phyloP scores from a whole-genome alignment of 768 basidiomycete species.

The Boletus eberwhitei region DNA sequence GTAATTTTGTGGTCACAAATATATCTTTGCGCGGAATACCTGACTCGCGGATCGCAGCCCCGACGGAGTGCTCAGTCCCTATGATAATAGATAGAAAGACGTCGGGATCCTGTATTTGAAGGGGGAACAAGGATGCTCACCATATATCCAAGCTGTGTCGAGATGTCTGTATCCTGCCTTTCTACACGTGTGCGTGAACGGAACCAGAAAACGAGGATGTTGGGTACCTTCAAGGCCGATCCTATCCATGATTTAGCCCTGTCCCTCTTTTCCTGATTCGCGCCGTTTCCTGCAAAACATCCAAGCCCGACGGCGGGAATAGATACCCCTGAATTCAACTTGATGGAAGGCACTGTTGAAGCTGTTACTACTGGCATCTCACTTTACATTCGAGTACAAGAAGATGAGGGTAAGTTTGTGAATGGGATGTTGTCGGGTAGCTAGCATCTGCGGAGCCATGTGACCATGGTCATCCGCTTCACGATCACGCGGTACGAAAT shows the following conservation, averaged over 20 bases:
- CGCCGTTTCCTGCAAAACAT: background rate
- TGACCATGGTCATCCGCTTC: background rate
- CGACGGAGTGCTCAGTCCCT: background rate
- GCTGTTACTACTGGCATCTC: background rate
- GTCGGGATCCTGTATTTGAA: background rate
- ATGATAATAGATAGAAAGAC: background rate
- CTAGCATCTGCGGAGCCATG: background rate
- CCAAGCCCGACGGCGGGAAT: background rate
- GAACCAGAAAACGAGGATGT: background rate
- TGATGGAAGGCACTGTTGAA: background rate
- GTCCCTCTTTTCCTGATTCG: background rate
- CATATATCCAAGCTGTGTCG: background rate
- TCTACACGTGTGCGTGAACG: background rate
- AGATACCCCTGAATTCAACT: background rate
- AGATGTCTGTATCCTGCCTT: background rate
- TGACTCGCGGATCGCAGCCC: background rate
- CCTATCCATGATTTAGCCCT: background rate
- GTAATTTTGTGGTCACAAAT: background rate
- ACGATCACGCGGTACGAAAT: background rate
- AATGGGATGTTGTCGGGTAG: background rate
- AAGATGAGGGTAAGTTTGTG: background rate
- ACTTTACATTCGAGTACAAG: background rate
- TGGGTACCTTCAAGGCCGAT: background rate
- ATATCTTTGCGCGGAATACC: background rate
- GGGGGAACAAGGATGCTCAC: background rate